A percentile compares a stretch with the other conserved stretches of the same genome.
phyloP scores from a whole-genome alignment of 352 stramenopile genomes.

The Ophiocytium majus region DNA sequence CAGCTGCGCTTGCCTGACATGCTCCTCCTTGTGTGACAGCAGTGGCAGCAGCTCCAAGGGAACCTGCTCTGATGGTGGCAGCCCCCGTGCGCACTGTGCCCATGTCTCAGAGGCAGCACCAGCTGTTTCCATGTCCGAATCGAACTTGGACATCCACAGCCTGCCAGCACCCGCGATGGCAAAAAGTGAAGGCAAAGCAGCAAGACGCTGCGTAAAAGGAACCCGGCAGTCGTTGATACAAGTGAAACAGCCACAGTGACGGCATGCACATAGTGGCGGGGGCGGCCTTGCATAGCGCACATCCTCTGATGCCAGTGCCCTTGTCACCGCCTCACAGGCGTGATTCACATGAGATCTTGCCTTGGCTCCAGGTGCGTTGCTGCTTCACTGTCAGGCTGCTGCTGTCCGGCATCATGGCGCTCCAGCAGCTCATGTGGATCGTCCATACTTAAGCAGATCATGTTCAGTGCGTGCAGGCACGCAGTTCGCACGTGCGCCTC shows the following conservation, averaged over 20 bases:
- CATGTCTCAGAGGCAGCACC: constrained; percentile 41
- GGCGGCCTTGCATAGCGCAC: too few species aligned
- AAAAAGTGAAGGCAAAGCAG: too few species aligned
- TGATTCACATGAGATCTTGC: neutral
- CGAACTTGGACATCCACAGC: constrained; percentile 53
- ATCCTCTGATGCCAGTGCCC: too few species aligned
- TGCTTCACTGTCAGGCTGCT: too few species aligned
- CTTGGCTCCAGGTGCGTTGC: neutral
- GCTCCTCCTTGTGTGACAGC: constrained; percentile 37
- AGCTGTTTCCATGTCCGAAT: constrained; percentile 47
- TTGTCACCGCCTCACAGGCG: too few species aligned
- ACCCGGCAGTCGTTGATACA: too few species aligned
- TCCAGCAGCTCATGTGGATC: constrained; percentile 42
- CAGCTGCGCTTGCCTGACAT: constrained; percentile 35
- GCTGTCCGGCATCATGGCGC: constrained; percentile 5
- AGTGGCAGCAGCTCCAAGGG: constrained; percentile 41
- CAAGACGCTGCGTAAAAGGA: too few species aligned
- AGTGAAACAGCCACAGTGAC: too few species aligned
- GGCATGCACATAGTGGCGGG: too few species aligned
- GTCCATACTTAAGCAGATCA: constrained; percentile 52
- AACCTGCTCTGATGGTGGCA: constrained; percentile 26
- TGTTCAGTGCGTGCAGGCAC: constrained; percentile 48
- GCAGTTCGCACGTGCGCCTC: constrained; percentile 47
- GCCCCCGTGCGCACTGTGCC: constrained; percentile 35
- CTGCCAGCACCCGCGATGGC: too few species aligned